phyloP scores from a whole-genome alignment of 2,329 filamentous ascomycete species.

The Microsporum canis region DNA sequence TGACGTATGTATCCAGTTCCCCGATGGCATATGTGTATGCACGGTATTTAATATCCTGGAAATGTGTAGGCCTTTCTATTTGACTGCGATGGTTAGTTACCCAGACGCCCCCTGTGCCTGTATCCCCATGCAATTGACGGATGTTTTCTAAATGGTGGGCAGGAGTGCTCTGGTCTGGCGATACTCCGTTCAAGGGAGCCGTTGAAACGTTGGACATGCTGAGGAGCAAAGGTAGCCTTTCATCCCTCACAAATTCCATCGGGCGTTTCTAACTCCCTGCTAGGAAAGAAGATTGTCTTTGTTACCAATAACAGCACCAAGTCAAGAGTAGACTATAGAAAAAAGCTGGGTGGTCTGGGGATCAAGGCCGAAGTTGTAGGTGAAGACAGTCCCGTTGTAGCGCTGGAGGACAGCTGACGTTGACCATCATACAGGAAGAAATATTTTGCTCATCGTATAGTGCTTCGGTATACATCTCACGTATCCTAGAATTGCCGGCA shows the following conservation, averaged over 20 bases:
- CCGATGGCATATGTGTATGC: background rate
- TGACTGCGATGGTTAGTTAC: constrained; percentile 77
- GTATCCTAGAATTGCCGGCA: constrained; percentile 68
- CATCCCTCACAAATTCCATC: background rate
- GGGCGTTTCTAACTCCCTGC: background rate
- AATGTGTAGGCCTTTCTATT: constrained; percentile 68
- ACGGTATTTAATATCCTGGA: background rate
- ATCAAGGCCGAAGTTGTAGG: constrained; percentile 60
- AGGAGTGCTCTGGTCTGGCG: constrained; percentile 96
- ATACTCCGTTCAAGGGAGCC: constrained; percentile 74
- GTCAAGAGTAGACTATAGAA: constrained; percentile 80
- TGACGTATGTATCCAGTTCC: constrained; percentile 54
- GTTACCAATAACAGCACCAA: constrained; percentile 99
- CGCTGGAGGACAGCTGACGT: background rate
- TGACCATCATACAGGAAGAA: constrained; percentile 52
- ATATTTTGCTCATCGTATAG: constrained; percentile 95
- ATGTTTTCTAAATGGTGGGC: constrained; percentile 25
- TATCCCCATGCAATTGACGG: background rate
- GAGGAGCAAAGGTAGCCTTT: constrained; percentile 57
- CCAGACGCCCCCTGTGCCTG: background rate
- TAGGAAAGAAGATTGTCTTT: constrained; percentile 86
- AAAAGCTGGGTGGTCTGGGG: constrained; percentile 72
- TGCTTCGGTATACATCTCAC: constrained; percentile 86
- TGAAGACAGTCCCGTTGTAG: background rate
- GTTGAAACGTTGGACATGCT: constrained; percentile 77